phyloP scores from a whole-genome alignment of 768 basidiomycete species.

The Mycena olivaceomarginata region DNA sequence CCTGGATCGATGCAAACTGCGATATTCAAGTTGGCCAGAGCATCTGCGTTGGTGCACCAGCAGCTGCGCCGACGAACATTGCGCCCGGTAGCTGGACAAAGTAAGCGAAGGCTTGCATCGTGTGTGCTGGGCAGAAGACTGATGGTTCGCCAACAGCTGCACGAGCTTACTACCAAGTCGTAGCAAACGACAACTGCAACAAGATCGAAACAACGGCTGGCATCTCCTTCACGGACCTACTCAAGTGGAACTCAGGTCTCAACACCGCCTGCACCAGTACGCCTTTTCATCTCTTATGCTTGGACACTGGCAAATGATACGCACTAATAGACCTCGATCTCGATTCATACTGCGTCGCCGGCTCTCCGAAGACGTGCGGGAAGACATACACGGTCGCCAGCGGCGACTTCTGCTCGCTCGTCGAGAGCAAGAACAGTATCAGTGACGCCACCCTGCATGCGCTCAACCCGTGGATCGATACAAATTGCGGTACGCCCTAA shows the following conservation, averaged over 20 bases:
- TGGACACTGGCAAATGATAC: not conserved
- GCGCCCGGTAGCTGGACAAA: not conserved
- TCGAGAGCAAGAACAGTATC: not conserved
- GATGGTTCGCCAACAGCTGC: conserved; percentile 5
- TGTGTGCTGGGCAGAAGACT: not conserved
- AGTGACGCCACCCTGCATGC: not conserved
- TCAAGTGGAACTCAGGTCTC: not conserved
- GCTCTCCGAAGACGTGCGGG: not conserved
- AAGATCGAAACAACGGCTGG: not conserved
- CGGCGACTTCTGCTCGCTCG: not conserved
- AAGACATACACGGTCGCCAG: not conserved
- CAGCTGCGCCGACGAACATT: not conserved
- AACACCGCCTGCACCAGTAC: not conserved
- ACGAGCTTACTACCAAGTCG: not conserved
- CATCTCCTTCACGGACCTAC: not conserved
- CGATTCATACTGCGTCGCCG: conserved; percentile 15
- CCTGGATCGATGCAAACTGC: not conserved
- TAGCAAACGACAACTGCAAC: not conserved
- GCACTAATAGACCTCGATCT: not conserved
- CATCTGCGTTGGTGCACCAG: not conserved
- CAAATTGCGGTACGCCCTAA: conserved; percentile 13
- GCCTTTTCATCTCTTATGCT: not conserved
- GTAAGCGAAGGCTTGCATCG: not conserved
- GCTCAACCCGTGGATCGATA: not conserved
- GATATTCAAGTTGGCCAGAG: not conserved